Evolutionary conservation across 2,329 filamentous ascomycete genomes (phyloP), one percentile per base, ranked within the genome.

Genomic region (Plectosphaerella plurivora): DNA sequence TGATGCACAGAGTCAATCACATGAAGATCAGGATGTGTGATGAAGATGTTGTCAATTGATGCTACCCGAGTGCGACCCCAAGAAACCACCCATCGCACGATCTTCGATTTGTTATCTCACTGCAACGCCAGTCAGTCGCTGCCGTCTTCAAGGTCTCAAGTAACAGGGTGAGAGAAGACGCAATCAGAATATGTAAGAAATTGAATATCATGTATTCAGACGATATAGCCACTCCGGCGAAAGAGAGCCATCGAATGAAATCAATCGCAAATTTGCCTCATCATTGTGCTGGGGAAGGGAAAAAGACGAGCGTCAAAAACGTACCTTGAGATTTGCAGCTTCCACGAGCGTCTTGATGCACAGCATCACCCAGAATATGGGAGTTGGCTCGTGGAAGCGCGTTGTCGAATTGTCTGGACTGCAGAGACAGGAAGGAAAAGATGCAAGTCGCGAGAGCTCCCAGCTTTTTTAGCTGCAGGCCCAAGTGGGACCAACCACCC

Each of bases 241-340:
- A 70, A 87, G 91, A 84, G 88, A 76, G 80, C 90, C 91, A 92
- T 84, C 84, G 77, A 72, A 72, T 72, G 75, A 79, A 82, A 88
- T 97, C 91, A 95, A 93, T 93, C 91, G 92, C 91, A 97, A 97
- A 97, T 96, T 96, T 90, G 70, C 89, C 78, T 88, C 91, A 96
- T 96, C 92, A 89, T 87, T 61, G 62, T 62, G 68, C 57, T 54
- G 53, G 41, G 51, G 50, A 22, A 28, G 35, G 44, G 54, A 57
- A 53, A 37, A 53, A 44, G 5, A 51, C 53, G 47, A 15, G 52
- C 50, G 16, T 25, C 37, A 11, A 10, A 39, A 37, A 60, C 59
- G 56, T 61, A 63, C 59, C 64, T 63, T 44, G 16, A 18, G 41
- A 20, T 44, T 20, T 5, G 16, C 10, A 18, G 15, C 41, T 20